Evolutionary conservation across 179 eudicot species (phyloP), one percentile per base, ranked within the genome.

Genomic region (Drosera spatulata): DNA sequence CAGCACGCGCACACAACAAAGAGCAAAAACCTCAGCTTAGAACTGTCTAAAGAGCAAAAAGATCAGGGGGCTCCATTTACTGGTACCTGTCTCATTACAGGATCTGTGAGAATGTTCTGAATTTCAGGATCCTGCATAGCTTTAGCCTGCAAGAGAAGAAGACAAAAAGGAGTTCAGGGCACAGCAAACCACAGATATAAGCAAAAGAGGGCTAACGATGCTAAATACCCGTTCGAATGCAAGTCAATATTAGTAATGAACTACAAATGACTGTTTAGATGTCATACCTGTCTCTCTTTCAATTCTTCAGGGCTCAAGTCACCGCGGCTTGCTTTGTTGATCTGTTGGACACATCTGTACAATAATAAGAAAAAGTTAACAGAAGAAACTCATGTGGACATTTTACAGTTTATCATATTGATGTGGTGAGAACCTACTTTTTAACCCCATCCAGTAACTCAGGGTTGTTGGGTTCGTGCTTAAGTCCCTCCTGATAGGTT

Each of bases 91-190:
- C 93, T 79, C 98, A 91, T 91, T 7, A 88, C 95, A 37, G 96
- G 98, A 69, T 91, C 99, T 4, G 83, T 78, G 54, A 93, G 82
- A 49, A 93, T 93, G 72, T 77, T 89, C 68, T 93, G 99, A 62
- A 93, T 77, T 73, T 93, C 99, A 3, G 99, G 96, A 58, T 93
- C 99, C 53, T 93, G 99, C 99, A 93, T 91, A 14, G 66, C 98
- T 78, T 85, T 91, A 2, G 96, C 96, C 98, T 91, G 77, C 59
- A 65, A 50, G 49, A 33, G 7, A 41, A 53, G 8, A 9, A 11
- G 42, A 22, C 5, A 41, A 60, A 41, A 60, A 55, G 1, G 33
- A 22, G 33, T 22, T 22, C 33, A 22, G 33, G 1, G 1, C 33
- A 22, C 33, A 22, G 33, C 0, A 22, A 22, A 22, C 33, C 33